Percentiles rank a stretch among this genome's conserved stretches.
phyloP scores from a whole-genome alignment of 2,329 filamentous ascomycete species.

The Rasamsonia emersonii region DNA sequence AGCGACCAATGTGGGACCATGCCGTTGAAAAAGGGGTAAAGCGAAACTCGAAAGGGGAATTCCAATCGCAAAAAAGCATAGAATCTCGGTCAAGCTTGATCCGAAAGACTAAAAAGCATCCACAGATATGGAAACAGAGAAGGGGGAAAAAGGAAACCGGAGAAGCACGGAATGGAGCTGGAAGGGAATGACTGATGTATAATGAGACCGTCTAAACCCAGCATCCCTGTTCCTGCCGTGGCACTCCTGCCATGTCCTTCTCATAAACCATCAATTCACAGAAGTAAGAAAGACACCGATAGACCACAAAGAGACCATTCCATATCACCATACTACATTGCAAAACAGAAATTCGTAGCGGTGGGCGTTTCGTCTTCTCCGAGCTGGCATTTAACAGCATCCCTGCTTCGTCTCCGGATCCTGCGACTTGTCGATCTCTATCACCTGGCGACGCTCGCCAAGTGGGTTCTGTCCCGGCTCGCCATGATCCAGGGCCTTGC shows the following conservation, averaged over 20 bases:
- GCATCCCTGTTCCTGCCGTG: no score
- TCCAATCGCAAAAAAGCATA: no score
- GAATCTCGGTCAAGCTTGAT: no score
- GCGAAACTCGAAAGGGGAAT: no score
- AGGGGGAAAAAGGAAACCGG: no score
- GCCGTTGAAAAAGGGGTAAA: no score
- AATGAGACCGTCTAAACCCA: no score
- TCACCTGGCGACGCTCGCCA: conserved; percentile 65
- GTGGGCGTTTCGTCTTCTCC: conserved; percentile 18
- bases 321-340: conserved; percentile 29
- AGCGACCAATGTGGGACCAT: no score
- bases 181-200: no score
- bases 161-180: no score
- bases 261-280: conserved; percentile 25
- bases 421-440: conserved; percentile 78
- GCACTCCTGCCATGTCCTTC: conserved; percentile 17
- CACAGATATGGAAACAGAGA: no score
- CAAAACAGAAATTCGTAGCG: conserved; percentile 29
- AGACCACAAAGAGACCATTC: conserved; percentile 29
- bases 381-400: conserved; percentile 29
- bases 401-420: conserved; percentile 64
- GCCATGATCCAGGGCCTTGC: conserved; percentile 89
- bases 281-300: conserved; percentile 26
- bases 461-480: conserved; percentile 73
- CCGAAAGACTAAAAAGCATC: no score